Percentiles rank a stretch among this genome's conserved stretches.
phyloP scores from a whole-genome alignment of 345 rosid genomes.

The Eucalyptus brandiana region DNA sequence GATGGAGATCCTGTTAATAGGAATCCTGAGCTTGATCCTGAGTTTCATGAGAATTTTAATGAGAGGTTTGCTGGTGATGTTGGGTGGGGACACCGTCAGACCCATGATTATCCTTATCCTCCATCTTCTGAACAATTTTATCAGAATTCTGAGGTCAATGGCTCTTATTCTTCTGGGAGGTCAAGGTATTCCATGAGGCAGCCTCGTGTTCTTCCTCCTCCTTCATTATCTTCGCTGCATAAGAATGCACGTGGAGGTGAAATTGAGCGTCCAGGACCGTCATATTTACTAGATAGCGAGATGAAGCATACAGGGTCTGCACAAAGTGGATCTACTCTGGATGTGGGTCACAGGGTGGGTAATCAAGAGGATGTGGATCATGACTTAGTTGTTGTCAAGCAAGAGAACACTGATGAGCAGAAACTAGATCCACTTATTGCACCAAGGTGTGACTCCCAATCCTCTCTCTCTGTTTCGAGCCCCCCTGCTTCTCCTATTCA shows the following conservation, averaged over 20 bases:
- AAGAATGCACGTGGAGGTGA: constrained; percentile 43
- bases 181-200: constrained; percentile 72
- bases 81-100: constrained; percentile 54
- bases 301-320: constrained; percentile 22
- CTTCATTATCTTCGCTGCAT: constrained; percentile 45
- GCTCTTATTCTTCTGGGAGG: constrained; percentile 64
- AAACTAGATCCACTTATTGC: constrained; percentile 30
- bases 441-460: constrained; percentile 78
- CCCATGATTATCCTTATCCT: constrained; percentile 38
- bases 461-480: constrained; percentile 88
- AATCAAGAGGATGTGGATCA: constrained; percentile 30
- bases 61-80: constrained; percentile 61
- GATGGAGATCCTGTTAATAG: constrained; percentile 56
- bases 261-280: constrained; percentile 41
- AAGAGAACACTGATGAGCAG: constrained; percentile 9
- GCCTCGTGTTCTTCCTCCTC: constrained; percentile 95
- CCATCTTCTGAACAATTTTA: constrained; percentile 42
- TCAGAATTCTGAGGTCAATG: constrained; percentile 60
- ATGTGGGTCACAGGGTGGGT: constrained; percentile 27
- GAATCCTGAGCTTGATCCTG: constrained; percentile 53
- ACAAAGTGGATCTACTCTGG: constrained; percentile 29
- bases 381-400: background rate
- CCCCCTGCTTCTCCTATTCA: constrained; percentile 88
- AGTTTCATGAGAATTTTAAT: constrained; percentile 49
- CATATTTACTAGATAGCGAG: constrained; percentile 32